Conservation (phyloP, 2,329 filamentous ascomycete genomes). For the Helminthosporium solani region DNA sequence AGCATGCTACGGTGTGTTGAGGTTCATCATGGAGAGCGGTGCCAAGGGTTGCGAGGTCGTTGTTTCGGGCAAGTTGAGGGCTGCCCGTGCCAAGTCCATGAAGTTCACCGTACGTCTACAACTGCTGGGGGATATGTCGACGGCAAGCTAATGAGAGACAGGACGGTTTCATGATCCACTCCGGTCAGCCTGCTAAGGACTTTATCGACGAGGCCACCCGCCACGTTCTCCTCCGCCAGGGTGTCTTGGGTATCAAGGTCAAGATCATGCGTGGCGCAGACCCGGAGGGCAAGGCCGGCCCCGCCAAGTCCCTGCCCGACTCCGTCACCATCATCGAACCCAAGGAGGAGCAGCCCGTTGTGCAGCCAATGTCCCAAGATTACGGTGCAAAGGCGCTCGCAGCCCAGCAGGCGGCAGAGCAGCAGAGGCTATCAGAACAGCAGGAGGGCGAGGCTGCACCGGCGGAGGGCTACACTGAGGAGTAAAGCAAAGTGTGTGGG, state of each 20-base stretch:
- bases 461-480: slow-evolving; percentile 36
- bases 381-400: slow-evolving; percentile 89
- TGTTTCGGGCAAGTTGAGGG: slow-evolving; percentile 97
- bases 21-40: slow-evolving; percentile 99
- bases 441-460: slow-evolving; percentile 52
- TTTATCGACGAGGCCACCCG: slow-evolving; percentile 99
- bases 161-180: slow-evolving; percentile 99
- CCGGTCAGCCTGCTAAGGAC: slow-evolving; percentile 98
- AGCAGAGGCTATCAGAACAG: slow-evolving; percentile 61
- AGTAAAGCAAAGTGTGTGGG: slow-evolving; percentile 22
- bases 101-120: slow-evolving; percentile 85
- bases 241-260: slow-evolving; percentile 99
- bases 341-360: slow-evolving; percentile 96
- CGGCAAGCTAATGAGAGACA: slow-evolving; percentile 34
- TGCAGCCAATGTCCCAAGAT: slow-evolving; percentile 96
- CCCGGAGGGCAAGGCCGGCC: slow-evolving; percentile 97
- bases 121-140: not conserved
- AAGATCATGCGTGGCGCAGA: slow-evolving; percentile 99
- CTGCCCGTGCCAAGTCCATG: slow-evolving; percentile 99
- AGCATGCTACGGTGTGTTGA: slow-evolving; percentile 99
- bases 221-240: slow-evolving; percentile 99
- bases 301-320: slow-evolving; percentile 95
- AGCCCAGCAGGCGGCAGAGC: slow-evolving; percentile 65
- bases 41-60: slow-evolving; percentile 99
- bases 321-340: slow-evolving; percentile 99